A percentile compares a stretch with the other conserved stretches of the same genome.
These are phyloP conservation scores for Calonectria fujianensis DNA, from an alignment of 2,329 filamentous ascomycete species.

Conservation along the genomic window DNA sequence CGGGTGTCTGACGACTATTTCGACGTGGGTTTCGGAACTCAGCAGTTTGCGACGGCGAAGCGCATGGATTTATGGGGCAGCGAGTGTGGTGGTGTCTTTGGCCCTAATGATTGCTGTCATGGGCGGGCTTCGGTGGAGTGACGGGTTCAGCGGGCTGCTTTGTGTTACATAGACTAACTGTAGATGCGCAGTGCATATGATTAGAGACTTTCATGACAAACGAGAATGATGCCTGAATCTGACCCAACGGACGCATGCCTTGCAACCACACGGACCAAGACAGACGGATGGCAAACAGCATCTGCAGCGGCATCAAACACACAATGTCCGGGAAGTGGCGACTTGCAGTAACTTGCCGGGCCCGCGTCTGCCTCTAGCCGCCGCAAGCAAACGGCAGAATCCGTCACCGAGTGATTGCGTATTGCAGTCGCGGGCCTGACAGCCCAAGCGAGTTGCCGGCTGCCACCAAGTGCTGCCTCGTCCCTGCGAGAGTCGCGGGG, in stretches of 20 bases:
- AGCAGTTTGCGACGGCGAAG: slow-evolving; percentile 70
- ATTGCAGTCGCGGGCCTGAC: not conserved
- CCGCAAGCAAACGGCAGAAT: not conserved
- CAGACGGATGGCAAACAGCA: not conserved
- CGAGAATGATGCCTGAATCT: not conserved
- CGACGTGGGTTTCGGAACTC: slow-evolving; percentile 80
- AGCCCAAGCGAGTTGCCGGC: not conserved
- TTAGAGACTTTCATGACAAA: not conserved
- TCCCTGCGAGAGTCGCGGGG: not conserved
- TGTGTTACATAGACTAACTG: slow-evolving; percentile 38
- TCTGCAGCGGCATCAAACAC: not conserved
- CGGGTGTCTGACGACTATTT: slow-evolving; percentile 79
- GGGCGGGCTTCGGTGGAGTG: slow-evolving; percentile 84
- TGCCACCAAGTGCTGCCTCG: not conserved
- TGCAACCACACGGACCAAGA: not conserved
- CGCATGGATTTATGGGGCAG: slow-evolving; percentile 80
- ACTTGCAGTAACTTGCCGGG: not conserved
- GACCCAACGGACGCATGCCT: not conserved
- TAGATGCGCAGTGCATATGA: not conserved
- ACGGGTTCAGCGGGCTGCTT: slow-evolving; percentile 67
- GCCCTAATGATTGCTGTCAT: slow-evolving; percentile 80
- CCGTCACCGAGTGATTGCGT: not conserved
- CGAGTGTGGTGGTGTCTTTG: slow-evolving; percentile 77
- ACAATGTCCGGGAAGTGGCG: not conserved
- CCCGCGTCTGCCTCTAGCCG: not conserved